Conservation (phyloP, 805 yeast species). For the Nakazawaea pomicola region DNA sequence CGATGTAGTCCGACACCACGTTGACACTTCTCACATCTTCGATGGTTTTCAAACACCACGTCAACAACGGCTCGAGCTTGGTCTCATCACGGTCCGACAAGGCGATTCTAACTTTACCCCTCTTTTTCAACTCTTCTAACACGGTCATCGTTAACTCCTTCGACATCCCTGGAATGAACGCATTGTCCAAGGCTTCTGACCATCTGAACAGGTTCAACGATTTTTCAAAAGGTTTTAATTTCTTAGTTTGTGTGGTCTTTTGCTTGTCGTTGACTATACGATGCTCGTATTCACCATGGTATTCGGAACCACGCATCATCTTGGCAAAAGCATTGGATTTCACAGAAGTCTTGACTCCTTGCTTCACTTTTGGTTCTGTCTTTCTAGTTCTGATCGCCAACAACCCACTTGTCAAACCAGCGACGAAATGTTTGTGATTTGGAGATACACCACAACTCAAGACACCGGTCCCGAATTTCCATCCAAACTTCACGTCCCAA, state of each 20-base stretch:
- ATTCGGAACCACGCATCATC: constrained; percentile 88
- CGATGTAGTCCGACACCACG: constrained; percentile 63
- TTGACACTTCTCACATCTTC: constrained; percentile 74
- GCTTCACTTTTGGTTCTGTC: constrained; percentile 52
- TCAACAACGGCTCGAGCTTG: constrained; percentile 70
- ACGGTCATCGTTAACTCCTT: constrained; percentile 79
- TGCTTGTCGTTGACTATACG: constrained; percentile 56
- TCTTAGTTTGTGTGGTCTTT: constrained; percentile 39
- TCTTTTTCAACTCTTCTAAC: constrained; percentile 75
- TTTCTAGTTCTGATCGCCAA: constrained; percentile 85
- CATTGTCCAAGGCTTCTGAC: constrained; percentile 88
- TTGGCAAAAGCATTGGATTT: constrained; percentile 66
- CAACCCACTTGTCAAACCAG: constrained; percentile 88
- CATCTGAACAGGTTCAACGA: constrained; percentile 85
- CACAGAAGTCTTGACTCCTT: constrained; percentile 39
- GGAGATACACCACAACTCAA: constrained; percentile 89
- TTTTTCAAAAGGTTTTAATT: constrained; percentile 76
- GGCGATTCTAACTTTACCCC: constrained; percentile 86
- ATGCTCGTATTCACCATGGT: constrained; percentile 85
- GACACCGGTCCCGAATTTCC: constrained; percentile 96
- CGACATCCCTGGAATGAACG: constrained; percentile 73
- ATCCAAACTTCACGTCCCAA: constrained; percentile 91
- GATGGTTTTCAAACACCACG: constrained; percentile 72
- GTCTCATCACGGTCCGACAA: constrained; percentile 81
- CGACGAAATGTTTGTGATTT: constrained; percentile 78